Percentiles rank a stretch among this genome's conserved stretches.
These are phyloP conservation scores for Pittosporum tobira DNA, from an alignment of 129 eudicot genomes.

Conservation along the genomic window DNA sequence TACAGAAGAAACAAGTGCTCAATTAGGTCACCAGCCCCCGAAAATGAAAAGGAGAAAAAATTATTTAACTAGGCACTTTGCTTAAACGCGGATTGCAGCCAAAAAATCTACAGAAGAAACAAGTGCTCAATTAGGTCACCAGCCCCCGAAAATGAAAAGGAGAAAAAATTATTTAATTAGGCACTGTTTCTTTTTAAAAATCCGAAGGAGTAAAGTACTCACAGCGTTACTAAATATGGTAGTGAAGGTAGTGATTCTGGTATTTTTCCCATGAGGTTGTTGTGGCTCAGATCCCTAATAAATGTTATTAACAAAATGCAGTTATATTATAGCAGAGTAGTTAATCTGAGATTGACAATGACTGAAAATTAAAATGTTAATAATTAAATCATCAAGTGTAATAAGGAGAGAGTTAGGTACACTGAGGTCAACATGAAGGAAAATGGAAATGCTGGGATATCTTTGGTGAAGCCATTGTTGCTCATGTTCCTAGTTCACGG, in stretches of 20 bases:
- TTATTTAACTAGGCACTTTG: too few relatives aligned
- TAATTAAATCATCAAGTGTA: constrained; percentile 8
- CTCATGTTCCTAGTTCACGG: constrained; percentile 48
- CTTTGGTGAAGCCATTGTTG: constrained; percentile 42
- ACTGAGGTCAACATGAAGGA: constrained; percentile 42
- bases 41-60: too few relatives aligned
- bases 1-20: constrained; percentile 17
- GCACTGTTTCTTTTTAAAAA: not conserved
- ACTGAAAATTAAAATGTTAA: too few relatives aligned
- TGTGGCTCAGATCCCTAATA: constrained; percentile 70
- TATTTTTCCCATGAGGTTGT: constrained; percentile 56
- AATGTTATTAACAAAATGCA: not conserved
- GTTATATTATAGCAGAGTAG: not conserved
- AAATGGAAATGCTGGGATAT: constrained; percentile 45
- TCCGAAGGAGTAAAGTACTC: constrained; percentile 37
- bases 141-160: not conserved
- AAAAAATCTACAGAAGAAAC: constrained; percentile 37
- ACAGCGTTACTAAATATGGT: constrained; percentile 48
- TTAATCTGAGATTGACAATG: not conserved
- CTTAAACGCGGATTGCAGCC: constrained; percentile 56
- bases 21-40: too few relatives aligned
- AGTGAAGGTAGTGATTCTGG: constrained; percentile 41
- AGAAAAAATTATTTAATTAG: not conserved
- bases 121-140: constrained; percentile 10
- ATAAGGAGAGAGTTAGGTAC: constrained; percentile 29